These are phyloP conservation scores for Podospora pseudoanserina DNA, from an alignment of 495 filamentous ascomycete species.

Conservation along the genomic window DNA sequence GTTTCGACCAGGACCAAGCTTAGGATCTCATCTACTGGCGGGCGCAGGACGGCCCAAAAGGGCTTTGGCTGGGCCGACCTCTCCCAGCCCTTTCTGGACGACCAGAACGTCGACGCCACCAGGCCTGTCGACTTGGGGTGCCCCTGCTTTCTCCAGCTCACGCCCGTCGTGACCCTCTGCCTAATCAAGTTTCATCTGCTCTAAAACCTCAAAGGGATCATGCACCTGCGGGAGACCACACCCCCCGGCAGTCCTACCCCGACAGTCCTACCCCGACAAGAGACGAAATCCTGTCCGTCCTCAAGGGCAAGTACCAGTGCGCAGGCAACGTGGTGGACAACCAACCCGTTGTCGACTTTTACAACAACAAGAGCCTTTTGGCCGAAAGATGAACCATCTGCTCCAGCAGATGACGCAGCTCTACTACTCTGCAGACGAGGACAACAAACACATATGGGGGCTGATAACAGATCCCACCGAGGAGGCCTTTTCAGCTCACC, in stretches of 20 bases:
- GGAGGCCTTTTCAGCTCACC: conserved; percentile 1
- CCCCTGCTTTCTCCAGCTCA: conserved; percentile 2
- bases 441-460: conserved; percentile 12
- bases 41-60: conserved; percentile 6
- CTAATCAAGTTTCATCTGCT: conserved; percentile 22
- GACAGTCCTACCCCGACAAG: not conserved
- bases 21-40: conserved; percentile 57
- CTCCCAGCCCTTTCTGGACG: conserved; percentile 29
- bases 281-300: conserved; percentile 2
- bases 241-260: not conserved
- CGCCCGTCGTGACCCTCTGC: not conserved
- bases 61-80: conserved; percentile 39
- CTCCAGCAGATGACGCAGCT: conserved; percentile 6
- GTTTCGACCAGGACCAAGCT: conserved; percentile 49
- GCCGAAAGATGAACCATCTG: not conserved
- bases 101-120: conserved; percentile 39
- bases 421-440: not conserved
- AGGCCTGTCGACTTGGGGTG: conserved; percentile 22
- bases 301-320: conserved; percentile 3
- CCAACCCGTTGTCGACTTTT: conserved; percentile 5
- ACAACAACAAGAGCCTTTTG: not conserved
- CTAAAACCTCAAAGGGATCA: conserved; percentile 4
- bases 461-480: conserved; percentile 13
- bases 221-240: not conserved
- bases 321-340: conserved; percentile 11